These are phyloP conservation scores for Patellaria atrata DNA, from an alignment of 495 filamentous ascomycete genomes.

Conservation along the genomic window DNA sequence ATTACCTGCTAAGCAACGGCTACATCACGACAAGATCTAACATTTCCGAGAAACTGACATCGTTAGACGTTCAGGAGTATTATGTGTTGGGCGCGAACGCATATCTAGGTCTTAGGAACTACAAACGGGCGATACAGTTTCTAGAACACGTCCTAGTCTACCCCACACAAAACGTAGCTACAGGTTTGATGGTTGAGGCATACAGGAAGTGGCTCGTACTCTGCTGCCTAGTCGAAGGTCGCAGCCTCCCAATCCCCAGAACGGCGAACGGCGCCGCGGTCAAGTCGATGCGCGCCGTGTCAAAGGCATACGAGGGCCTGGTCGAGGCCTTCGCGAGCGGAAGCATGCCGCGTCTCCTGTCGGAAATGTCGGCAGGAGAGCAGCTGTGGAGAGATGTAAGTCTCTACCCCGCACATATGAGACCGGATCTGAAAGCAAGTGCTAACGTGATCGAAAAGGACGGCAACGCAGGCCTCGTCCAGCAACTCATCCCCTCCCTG, in stretches of 20 bases:
- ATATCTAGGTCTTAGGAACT: conserved; percentile 58
- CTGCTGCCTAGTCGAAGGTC: conserved; percentile 52
- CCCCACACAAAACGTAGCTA: conserved; percentile 44
- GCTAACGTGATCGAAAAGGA: too few species aligned
- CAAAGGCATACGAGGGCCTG: conserved; percentile 57
- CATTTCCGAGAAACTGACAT: conserved; percentile 41
- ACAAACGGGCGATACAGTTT: conserved; percentile 55
- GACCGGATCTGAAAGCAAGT: neutral
- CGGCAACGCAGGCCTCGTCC: conserved; percentile 41
- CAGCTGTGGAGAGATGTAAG: conserved; percentile 46
- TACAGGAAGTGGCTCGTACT: conserved; percentile 92
- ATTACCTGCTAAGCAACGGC: conserved; percentile 20
- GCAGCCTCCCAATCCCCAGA: conserved; percentile 28
- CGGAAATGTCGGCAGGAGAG: conserved; percentile 41
- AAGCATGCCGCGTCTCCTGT: conserved; percentile 39
- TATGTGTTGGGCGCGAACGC: conserved; percentile 65
- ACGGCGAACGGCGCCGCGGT: conserved; percentile 33
- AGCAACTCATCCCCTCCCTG: conserved; percentile 35
- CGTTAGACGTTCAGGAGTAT: conserved; percentile 55
- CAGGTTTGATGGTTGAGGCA: conserved; percentile 71
- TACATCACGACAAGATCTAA: conserved; percentile 45
- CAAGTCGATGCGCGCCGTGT: conserved; percentile 43
- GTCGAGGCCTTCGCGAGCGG: conserved; percentile 51
- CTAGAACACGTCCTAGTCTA: conserved; percentile 53
- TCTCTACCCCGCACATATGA: conserved; percentile 10